Percentiles rank a stretch among this genome's conserved stretches.
Conservation (phyloP, 768 basidiomycete species). For the Cubamyces sp. region DNA sequence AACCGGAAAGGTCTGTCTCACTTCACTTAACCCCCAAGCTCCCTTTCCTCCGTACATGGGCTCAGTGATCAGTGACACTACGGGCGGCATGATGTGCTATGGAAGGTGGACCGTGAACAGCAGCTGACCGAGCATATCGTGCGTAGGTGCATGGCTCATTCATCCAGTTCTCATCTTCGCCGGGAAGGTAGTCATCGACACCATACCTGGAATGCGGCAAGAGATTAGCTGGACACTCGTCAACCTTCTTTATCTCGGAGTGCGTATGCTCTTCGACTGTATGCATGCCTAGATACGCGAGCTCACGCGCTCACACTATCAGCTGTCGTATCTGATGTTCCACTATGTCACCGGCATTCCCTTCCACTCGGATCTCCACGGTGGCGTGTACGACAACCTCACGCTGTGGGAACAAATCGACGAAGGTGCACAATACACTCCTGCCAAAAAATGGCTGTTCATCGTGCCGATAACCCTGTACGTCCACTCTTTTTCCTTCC, state of each 20-base stretch:
- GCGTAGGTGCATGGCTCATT: slow-evolving; percentile 93
- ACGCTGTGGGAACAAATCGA: slow-evolving; percentile 99
- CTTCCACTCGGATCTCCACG: slow-evolving; percentile 84
- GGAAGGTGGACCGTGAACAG: background rate
- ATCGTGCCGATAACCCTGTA: slow-evolving; percentile 88
- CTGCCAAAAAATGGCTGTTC: slow-evolving; percentile 96
- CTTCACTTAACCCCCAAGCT: background rate
- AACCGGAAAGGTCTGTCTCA: slow-evolving; percentile 77
- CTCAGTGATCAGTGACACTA: background rate
- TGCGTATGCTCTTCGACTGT: slow-evolving; percentile 46
- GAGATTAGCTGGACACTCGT: slow-evolving; percentile 95
- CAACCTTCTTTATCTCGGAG: slow-evolving; percentile 88
- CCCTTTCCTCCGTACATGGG: background rate
- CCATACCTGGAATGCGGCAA: slow-evolving; percentile 91
- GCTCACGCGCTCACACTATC: background rate
- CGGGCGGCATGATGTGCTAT: background rate
- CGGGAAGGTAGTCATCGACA: slow-evolving; percentile 93
- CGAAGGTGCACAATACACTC: slow-evolving; percentile 97
- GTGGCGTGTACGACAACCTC: slow-evolving; percentile 95
- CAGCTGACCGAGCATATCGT: background rate
- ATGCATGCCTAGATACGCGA: background rate
- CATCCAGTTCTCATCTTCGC: slow-evolving; percentile 90
- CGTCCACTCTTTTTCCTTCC: slow-evolving; percentile 37
- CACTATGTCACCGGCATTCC: slow-evolving; percentile 98
- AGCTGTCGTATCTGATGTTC: slow-evolving; percentile 99